Conservation (phyloP, 2,329 filamentous ascomycete genomes). For the Aspergillus puulaauensis region DNA sequence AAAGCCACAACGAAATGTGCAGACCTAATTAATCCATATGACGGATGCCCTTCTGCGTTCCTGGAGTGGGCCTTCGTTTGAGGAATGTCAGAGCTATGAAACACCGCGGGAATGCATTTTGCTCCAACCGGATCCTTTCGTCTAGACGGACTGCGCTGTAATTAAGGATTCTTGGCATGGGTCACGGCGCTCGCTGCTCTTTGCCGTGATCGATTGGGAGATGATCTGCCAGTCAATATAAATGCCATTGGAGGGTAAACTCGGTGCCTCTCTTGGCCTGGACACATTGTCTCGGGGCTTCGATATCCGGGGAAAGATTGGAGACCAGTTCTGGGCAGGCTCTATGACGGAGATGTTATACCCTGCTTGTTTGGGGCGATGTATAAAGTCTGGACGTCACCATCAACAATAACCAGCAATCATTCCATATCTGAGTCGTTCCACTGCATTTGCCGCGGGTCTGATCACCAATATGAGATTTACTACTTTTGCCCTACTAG, state of each 20-base stretch:
- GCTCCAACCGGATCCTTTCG: neutral
- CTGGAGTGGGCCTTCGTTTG: too few species aligned
- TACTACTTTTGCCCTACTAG: neutral
- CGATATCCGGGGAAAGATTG: too few species aligned
- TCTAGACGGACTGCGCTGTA: neutral
- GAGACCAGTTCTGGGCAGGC: too few species aligned
- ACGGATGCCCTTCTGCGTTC: too few species aligned
- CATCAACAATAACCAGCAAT: neutral
- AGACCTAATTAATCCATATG: too few species aligned
- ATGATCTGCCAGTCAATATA: neutral
- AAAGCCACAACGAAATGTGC: too few species aligned
- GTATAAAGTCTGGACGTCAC: neutral
- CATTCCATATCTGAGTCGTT: neutral
- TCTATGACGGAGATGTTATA: neutral
- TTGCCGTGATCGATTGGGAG: neutral
- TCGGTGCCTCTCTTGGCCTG: neutral
- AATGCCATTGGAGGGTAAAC: constrained; percentile 2
- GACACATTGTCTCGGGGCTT: neutral
- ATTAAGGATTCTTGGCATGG: too few species aligned
- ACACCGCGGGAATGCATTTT: neutral
- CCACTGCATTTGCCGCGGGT: neutral
- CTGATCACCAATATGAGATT: neutral
- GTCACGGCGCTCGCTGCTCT: neutral
- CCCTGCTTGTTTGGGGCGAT: neutral
- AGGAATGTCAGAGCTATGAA: too few species aligned